These are phyloP conservation scores for Aspergillus neoniger DNA, from an alignment of 2,329 filamentous ascomycete genomes.

Conservation along the genomic window DNA sequence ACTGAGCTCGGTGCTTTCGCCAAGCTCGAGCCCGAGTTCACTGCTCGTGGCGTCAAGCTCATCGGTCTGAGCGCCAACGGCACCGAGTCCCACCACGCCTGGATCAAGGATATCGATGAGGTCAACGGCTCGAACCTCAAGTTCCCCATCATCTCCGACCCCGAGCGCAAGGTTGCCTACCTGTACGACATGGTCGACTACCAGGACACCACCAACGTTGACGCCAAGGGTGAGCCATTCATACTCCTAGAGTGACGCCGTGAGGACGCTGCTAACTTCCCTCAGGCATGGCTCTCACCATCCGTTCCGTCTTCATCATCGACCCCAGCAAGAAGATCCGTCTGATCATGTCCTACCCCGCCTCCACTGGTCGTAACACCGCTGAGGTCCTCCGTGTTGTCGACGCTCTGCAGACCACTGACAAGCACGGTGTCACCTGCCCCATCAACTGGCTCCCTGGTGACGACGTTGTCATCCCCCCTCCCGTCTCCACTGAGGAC, in stretches of 20 bases:
- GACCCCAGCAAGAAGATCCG: slow-evolving; percentile 94
- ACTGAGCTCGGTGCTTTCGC: slow-evolving; percentile 94
- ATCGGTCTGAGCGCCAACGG: slow-evolving; percentile 88
- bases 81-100: slow-evolving; percentile 77
- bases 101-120: slow-evolving; percentile 88
- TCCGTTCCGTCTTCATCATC: slow-evolving; percentile 93
- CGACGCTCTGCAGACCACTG: slow-evolving; percentile 79
- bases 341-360: slow-evolving; percentile 89
- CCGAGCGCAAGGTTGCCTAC: slow-evolving; percentile 74
- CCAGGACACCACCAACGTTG: slow-evolving; percentile 80
- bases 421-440: slow-evolving; percentile 85
- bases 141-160: slow-evolving; percentile 83
- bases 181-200: slow-evolving; percentile 84
- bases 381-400: slow-evolving; percentile 77
- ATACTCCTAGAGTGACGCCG: not conserved
- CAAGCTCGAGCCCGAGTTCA: slow-evolving; percentile 87
- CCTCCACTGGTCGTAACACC: slow-evolving; percentile 83
- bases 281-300: slow-evolving; percentile 75
- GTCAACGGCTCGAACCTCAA: slow-evolving; percentile 69
- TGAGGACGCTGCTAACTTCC: slow-evolving; percentile 8
- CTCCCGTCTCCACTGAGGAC: slow-evolving; percentile 77
- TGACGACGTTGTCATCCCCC: slow-evolving; percentile 90
- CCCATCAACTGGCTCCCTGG: slow-evolving; percentile 90
- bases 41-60: slow-evolving; percentile 83
- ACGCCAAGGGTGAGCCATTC: slow-evolving; percentile 60